Conservation (phyloP, 2,329 filamentous ascomycete species). For the Trichocomaceae sp. region DNA sequence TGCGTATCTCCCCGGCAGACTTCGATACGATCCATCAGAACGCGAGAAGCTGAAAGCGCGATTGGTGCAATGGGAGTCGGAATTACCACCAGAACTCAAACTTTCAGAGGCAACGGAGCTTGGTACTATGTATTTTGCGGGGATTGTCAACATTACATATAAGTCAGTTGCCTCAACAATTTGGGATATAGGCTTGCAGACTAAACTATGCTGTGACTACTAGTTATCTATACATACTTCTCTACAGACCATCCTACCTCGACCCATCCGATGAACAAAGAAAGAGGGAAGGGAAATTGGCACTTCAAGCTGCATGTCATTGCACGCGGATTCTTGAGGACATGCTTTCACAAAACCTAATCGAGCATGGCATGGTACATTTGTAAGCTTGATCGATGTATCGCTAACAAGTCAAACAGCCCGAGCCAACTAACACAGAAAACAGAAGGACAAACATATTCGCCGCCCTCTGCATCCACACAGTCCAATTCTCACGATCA, state of each 20-base stretch:
- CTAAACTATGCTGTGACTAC: neutral
- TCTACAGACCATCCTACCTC: conserved; percentile 41
- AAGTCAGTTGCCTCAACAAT: conserved; percentile 27
- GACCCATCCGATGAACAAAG: conserved; percentile 22
- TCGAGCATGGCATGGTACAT: conserved; percentile 43
- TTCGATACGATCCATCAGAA: conserved; percentile 18
- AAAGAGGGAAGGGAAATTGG: conserved; percentile 33
- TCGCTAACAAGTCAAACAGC: neutral
- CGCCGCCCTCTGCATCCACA: conserved; percentile 45
- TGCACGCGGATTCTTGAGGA: conserved; percentile 45
- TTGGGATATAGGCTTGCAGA: neutral
- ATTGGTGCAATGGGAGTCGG: conserved; percentile 36
- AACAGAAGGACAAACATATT: conserved; percentile 43
- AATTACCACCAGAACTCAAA: conserved; percentile 30
- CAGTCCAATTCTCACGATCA: conserved; percentile 36
- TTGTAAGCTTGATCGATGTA: conserved; percentile 22
- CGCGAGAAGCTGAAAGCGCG: conserved; percentile 25
- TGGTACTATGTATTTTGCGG: conserved; percentile 32
- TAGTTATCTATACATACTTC: conserved; percentile 42
- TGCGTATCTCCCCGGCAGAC: conserved; percentile 27
- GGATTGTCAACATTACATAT: conserved; percentile 41
- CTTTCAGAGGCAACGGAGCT: conserved; percentile 25
- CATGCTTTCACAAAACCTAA: conserved; percentile 39
- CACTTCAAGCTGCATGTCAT: conserved; percentile 41
- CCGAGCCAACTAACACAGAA: neutral